These are phyloP conservation scores for Exserohilum turcica DNA, from an alignment of 2,329 filamentous ascomycete species.

Conservation along the genomic window DNA sequence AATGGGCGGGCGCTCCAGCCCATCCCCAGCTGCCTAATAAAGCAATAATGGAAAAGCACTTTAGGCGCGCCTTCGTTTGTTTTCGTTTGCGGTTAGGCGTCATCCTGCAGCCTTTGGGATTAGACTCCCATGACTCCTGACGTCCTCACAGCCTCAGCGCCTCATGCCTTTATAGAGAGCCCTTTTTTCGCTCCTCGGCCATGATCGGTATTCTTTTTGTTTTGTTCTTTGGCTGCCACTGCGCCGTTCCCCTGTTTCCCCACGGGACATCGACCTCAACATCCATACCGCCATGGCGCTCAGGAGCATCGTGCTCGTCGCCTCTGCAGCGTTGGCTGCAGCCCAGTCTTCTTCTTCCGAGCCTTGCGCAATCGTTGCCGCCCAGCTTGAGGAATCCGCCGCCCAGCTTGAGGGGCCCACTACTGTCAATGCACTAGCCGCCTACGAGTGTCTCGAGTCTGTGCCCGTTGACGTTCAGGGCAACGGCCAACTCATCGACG, in stretches of 20 bases:
- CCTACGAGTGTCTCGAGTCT: slow-evolving; percentile 37
- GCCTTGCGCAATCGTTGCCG: slow-evolving; percentile 28
- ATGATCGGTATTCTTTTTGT: neutral
- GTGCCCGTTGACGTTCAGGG: slow-evolving; percentile 39
- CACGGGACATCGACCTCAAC: neutral
- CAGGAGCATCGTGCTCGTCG: slow-evolving; percentile 18
- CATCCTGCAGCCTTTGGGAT: slow-evolving; percentile 9
- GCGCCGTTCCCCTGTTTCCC: neutral
- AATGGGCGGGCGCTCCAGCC: too few relatives aligned
- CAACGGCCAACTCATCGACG: slow-evolving; percentile 33
- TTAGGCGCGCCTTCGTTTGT: neutral
- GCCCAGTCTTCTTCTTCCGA: slow-evolving; percentile 21
- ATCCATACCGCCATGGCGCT: slow-evolving; percentile 10
- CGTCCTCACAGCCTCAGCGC: neutral
- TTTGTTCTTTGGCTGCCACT: slow-evolving; percentile 1
- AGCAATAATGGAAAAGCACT: too few relatives aligned
- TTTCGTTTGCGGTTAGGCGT: slow-evolving; percentile 9
- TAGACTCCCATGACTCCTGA: slow-evolving; percentile 6
- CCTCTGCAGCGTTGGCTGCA: slow-evolving; percentile 18
- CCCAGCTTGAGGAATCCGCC: too few relatives aligned
- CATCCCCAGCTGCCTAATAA: too few relatives aligned
- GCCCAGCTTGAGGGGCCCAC: too few relatives aligned
- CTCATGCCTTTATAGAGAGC: neutral
- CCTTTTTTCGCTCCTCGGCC: neutral
- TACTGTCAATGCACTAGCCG: slow-evolving; percentile 24